phyloP scores from a whole-genome alignment of 2,329 filamentous ascomycete genomes.

The Claviceps paspali region DNA sequence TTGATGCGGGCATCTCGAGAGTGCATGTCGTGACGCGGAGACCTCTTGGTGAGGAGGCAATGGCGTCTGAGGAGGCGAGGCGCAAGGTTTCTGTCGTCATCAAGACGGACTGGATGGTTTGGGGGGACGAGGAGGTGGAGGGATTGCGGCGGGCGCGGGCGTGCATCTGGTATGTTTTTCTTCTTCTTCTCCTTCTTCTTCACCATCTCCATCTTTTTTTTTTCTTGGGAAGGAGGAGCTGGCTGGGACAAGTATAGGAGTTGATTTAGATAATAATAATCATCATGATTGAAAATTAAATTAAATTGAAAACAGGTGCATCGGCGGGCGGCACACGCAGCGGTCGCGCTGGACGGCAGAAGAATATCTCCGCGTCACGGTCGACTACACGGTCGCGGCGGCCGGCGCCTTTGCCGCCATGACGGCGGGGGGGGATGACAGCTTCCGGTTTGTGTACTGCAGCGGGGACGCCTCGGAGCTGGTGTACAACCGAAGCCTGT shows the following conservation, averaged over 20 bases:
- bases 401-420: not conserved
- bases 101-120: slow-evolving; percentile 1
- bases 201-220: not conserved
- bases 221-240: too few relatives aligned
- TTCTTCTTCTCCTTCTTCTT: too few relatives aligned
- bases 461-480: slow-evolving; percentile 1
- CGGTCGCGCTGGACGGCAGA: slow-evolving; percentile 1
- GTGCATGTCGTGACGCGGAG: slow-evolving; percentile 1
- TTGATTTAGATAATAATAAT: too few relatives aligned
- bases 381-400: slow-evolving; percentile 1
- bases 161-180: slow-evolving; percentile 2
- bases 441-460: slow-evolving; percentile 1
- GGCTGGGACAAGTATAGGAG: too few relatives aligned
- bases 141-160: not conserved
- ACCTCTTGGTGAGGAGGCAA: not conserved
- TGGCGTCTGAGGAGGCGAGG: not conserved
- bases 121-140: not conserved
- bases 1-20: not conserved
- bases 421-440: not conserved
- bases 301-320: slow-evolving; percentile 1
- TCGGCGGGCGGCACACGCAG: slow-evolving; percentile 3
- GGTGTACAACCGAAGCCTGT: slow-evolving; percentile 3
- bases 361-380: slow-evolving; percentile 2
- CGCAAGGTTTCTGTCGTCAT: not conserved
- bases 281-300: too few relatives aligned